Conservation (phyloP, 2,329 filamentous ascomycete species). For the Rutstroemia sp. region DNA sequence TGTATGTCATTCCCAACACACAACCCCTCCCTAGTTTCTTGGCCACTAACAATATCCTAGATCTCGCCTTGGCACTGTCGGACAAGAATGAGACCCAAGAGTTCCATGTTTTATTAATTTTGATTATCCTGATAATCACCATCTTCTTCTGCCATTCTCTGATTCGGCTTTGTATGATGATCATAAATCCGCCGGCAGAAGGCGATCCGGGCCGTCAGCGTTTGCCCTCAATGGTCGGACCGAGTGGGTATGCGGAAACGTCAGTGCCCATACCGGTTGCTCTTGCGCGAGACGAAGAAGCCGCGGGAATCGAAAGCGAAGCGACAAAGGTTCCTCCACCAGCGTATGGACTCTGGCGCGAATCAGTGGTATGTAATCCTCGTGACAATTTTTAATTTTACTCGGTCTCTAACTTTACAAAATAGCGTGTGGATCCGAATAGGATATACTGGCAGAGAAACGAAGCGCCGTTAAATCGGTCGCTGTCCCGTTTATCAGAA, state of each 20-base stretch:
- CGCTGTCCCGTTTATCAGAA: constrained; percentile 12
- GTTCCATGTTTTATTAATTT: constrained; percentile 72
- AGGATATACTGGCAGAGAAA: constrained; percentile 71
- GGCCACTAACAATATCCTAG: neutral
- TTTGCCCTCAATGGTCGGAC: constrained; percentile 42
- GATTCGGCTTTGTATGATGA: constrained; percentile 63
- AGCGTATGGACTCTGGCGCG: constrained; percentile 78
- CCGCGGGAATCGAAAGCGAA: constrained; percentile 47
- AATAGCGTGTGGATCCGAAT: constrained; percentile 68
- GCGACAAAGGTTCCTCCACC: constrained; percentile 59
- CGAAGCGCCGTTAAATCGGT: constrained; percentile 19
- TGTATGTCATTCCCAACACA: constrained; percentile 6
- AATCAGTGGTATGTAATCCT: constrained; percentile 61
- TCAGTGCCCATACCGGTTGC: constrained; percentile 68
- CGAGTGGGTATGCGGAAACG: constrained; percentile 63
- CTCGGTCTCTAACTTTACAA: neutral
- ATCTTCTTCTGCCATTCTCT: constrained; percentile 77
- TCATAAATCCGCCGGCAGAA: constrained; percentile 36
- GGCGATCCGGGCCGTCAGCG: constrained; percentile 27
- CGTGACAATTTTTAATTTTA: neutral
- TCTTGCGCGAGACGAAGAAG: constrained; percentile 67
- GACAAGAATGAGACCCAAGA: constrained; percentile 57
- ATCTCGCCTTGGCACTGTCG: constrained; percentile 65
- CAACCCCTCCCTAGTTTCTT: neutral
- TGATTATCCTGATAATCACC: constrained; percentile 65